Base-by-base conservation (phyloP, 169 alveolate species). In the Cryptosporidium muris region DNA sequence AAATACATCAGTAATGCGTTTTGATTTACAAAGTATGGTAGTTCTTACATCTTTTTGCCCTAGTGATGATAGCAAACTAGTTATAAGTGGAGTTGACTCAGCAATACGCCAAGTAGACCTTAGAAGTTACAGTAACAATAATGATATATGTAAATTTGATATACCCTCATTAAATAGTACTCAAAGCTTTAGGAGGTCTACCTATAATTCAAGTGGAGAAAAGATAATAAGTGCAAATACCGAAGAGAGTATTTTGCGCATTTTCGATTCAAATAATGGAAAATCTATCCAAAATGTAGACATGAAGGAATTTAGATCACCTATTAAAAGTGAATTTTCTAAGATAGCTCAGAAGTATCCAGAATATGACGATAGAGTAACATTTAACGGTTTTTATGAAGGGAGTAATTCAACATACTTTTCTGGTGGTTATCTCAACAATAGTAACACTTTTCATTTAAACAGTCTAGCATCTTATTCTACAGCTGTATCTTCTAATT, bases 1-100 rank as follows among this genome's bases (percentile, higher is more conserved):
- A 8, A 80, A 65, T n/a, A 65, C 42, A 40, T 88, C 89, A 34
- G 64, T 81, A 43, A 80, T 64, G n/a, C 63, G 64, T 43, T 85
- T 89, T 45, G 81, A 81, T 38, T 60, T 89, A 40, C 90, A 89
- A 37, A 67, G 89, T 34, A 88, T 81, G 51, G 88, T 81, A 51
- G 85, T 89, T 48, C 81, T 89, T 89, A 81, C 90, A 68, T 81
- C 82, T 63, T 89, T 89, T 52, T 81, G 85, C 42, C 89, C 82
- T 56, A 66, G 81, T 45, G 90, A 81, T 64, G 89, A 81, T 47
- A 34, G 48, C 7, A 66, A 81, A 54, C 37, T 81, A 38, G 54
- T 81, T 4, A 48, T 66, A 37, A 65, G 82, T 47, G 89, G 89
- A 7, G 53, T 81, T 3, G 89, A 81, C 49, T 52, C 63, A 12